Conservation (phyloP, 2,329 filamentous ascomycete genomes). For the Rhynchosporium graminicola region DNA sequence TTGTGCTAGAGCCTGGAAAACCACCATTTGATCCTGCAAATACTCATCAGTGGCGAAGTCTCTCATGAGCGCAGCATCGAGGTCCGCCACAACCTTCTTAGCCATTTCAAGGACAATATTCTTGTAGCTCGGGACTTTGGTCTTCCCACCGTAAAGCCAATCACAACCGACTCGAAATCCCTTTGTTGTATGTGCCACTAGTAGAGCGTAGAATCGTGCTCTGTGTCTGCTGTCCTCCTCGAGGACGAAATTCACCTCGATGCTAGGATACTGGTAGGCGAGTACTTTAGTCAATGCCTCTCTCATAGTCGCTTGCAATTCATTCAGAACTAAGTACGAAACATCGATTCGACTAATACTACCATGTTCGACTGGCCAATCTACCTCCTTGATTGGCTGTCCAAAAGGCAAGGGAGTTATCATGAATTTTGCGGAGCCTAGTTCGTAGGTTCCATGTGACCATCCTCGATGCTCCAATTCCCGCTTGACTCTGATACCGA, state of each 20-base stretch:
- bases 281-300: conserved; percentile 46
- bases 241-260: conserved; percentile 48
- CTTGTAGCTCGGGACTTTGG: conserved; percentile 28
- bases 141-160: conserved; percentile 45
- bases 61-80: conserved; percentile 48
- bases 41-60: conserved; percentile 55
- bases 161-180: conserved; percentile 54
- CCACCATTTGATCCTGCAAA: conserved; percentile 61
- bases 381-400: conserved; percentile 43
- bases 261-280: conserved; percentile 45
- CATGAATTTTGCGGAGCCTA: conserved; percentile 47
- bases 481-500: conserved; percentile 52
- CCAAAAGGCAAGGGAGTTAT: conserved; percentile 45
- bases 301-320: conserved; percentile 47
- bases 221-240: conserved; percentile 54
- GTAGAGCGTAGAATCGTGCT: conserved; percentile 55
- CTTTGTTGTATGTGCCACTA: conserved; percentile 54
- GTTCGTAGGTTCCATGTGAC: conserved; percentile 39
- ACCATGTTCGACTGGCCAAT: conserved; percentile 36
- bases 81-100: conserved; percentile 47
- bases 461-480: conserved; percentile 52
- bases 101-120: conserved; percentile 46
- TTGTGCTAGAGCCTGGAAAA: conserved; percentile 59
- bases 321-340: conserved; percentile 51
- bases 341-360: conserved; percentile 51